Conservation (phyloP, 441 rosid genomes). For the Hura crepitans region DNA sequence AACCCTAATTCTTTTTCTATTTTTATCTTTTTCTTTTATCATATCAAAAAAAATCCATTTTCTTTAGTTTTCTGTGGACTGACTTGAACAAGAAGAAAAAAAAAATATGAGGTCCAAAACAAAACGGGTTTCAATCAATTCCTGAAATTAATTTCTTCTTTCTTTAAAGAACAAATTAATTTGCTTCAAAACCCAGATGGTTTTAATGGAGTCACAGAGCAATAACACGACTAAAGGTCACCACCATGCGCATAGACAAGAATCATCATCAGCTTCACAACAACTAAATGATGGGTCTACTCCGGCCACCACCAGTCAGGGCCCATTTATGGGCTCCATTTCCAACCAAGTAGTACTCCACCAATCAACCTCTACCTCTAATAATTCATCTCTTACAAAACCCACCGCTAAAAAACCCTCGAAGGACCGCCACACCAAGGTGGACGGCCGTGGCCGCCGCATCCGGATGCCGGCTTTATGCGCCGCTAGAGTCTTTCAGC, state of each 20-base stretch:
- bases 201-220: conserved; percentile 31
- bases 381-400: conserved; percentile 10
- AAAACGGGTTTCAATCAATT: conserved; percentile 13
- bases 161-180: background rate
- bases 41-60: background rate
- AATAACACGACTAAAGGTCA: conserved; percentile 3
- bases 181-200: conserved; percentile 6
- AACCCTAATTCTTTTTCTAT: too few relatives aligned
- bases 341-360: conserved; percentile 24
- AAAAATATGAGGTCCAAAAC: conserved; percentile 3
- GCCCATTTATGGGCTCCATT: conserved; percentile 41
- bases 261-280: conserved; percentile 6
- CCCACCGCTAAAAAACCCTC: conserved; percentile 58
- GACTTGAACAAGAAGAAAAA: conserved; percentile 9
- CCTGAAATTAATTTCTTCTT: background rate
- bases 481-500: conserved; percentile 83
- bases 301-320: conserved; percentile 14
- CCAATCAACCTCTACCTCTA: conserved; percentile 14
- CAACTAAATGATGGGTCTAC: conserved; percentile 17
- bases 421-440: conserved; percentile 86
- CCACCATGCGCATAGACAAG: conserved; percentile 26
- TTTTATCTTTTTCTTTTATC: too few relatives aligned
- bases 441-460: conserved; percentile 84
- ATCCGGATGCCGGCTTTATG: conserved; percentile 95
- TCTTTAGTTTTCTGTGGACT: background rate